Base-by-base conservation (phyloP, 306 rosid species). In the Citrullus colocynthis region DNA sequence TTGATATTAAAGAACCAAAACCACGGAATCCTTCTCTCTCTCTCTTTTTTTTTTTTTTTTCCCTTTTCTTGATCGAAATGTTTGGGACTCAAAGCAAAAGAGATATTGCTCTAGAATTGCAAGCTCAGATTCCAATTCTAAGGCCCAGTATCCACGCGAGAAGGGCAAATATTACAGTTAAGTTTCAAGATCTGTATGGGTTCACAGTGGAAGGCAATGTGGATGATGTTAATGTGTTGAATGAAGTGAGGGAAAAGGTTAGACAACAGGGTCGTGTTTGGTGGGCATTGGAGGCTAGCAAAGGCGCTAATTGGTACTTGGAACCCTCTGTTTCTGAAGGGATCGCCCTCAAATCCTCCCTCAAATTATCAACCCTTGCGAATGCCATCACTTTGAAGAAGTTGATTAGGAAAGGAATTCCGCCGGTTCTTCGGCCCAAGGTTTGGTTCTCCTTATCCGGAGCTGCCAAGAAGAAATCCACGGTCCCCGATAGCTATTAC, bases 241-340 rank as follows among this genome's bases (percentile, higher is more conserved):
- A 96, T 81, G 99, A 96, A 87, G 97, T 96, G 39, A 82, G 99
- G 81, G 99, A 96, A 81, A 96, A 91, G 88, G 99, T 96, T 83
- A 89, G 98, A 83, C 87, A 91, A 75, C 99, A 96, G 78, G 99
- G 97, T 8, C 80, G 97, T 76, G 96, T 88, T 30, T 96, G 99
- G 99, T 96, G 99, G 99, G 93, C 97, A 24, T 83, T 96, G 83
- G 99, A 96, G 81, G 98, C 99, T 7, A 92, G 86, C 84, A 96
- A 91, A 80, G 99, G 99, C 3, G 99, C 89, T 24, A 89, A 91
- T 92, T 96, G 99, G 99, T 96, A 96, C 72, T 82, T 96, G 80
- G 88, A 91, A 18, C 85, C 89, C 36, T 82, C 97, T 14, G 86
- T 89, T 61, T 90, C 91, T 3, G 96, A 88, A 83, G 97, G 97